Evolutionary conservation across 768 basidiomycete genomes (phyloP).

Genomic region (Pulveroboletus frians): DNA sequence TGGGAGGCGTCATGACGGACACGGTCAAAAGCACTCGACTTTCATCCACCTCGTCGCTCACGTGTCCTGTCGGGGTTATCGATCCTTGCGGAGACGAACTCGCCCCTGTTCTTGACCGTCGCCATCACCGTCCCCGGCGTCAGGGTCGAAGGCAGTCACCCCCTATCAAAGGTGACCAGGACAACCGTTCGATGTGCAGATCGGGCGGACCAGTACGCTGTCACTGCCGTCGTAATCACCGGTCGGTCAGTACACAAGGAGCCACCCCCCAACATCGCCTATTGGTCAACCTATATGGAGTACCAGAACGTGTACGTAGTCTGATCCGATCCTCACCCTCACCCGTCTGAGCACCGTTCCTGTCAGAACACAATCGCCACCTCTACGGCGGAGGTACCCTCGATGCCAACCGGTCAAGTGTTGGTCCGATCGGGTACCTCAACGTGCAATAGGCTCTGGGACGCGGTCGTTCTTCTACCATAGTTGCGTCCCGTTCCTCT

Average conservation of each 20-base stretch:
- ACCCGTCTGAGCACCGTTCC: conserved; percentile 30
- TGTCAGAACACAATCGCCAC: conserved; percentile 33
- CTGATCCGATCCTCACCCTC: neutral
- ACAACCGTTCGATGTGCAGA: conserved; percentile 33
- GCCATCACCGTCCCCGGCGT: too few species aligned
- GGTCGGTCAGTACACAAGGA: too few species aligned
- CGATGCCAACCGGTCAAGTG: conserved; percentile 44
- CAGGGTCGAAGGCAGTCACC: conserved; percentile 15
- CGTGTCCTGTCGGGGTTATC: conserved; percentile 23
- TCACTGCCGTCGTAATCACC: too few species aligned
- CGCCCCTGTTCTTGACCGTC: too few species aligned
- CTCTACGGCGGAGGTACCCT: conserved; percentile 41
- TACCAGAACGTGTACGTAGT: conserved; percentile 40
- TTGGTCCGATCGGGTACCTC: neutral
- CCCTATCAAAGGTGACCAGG: conserved; percentile 31
- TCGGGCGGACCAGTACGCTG: too few species aligned
- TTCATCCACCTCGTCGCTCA: neutral
- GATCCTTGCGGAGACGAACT: conserved; percentile 11
- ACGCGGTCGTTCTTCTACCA: conserved; percentile 39
- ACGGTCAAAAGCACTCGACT: neutral
- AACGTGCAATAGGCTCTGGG: conserved; percentile 28
- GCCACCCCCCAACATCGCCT: conserved; percentile 38
- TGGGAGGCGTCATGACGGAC: conserved; percentile 6
- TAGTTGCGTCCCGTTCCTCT: conserved; percentile 43
- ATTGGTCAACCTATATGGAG: conserved; percentile 38